phyloP scores from a whole-genome alignment of 352 stramenopile species.

The Blastocystis sp. region DNA sequence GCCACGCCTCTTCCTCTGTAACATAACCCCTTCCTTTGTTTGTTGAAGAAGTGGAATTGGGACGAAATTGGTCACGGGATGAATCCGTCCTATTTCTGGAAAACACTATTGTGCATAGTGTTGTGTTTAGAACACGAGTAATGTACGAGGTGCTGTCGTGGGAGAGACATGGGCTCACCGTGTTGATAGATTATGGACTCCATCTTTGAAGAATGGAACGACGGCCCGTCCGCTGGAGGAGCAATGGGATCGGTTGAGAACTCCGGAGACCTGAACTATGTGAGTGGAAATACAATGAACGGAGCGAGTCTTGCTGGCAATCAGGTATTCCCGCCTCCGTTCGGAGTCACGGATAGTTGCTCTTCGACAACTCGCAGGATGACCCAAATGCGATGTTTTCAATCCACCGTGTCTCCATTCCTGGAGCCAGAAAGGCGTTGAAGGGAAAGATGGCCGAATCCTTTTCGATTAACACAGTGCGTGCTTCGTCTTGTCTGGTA shows the following conservation, averaged over 20 bases:
- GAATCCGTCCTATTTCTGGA: not conserved
- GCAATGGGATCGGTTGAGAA: not conserved
- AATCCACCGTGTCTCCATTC: constrained; percentile 51
- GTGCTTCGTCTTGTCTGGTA: no score
- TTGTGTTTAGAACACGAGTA: not conserved
- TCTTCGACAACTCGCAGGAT: constrained; percentile 40
- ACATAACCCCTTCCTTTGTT: not conserved
- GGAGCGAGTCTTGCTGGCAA: not conserved
- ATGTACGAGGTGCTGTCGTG: not conserved
- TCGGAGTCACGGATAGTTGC: not conserved
- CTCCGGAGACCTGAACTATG: not conserved
- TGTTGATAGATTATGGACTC: constrained; percentile 37
- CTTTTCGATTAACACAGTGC: constrained; percentile 27
- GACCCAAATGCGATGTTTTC: constrained; percentile 67
- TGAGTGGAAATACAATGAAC: constrained; percentile 12
- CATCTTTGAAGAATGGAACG: constrained; percentile 69
- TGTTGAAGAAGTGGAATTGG: not conserved
- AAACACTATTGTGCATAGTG: not conserved
- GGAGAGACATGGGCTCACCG: not conserved
- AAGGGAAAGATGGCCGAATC: constrained; percentile 45
- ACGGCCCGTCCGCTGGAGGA: not conserved
- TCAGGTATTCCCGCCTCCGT: not conserved
- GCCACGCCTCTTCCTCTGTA: constrained; percentile 53
- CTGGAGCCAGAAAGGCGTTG: not conserved
- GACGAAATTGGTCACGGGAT: not conserved